Percentiles rank a stretch among this genome's conserved stretches.
These are phyloP conservation scores for Cercospora brassicicola DNA, from an alignment of 2,329 filamentous ascomycete species.

Conservation along the genomic window DNA sequence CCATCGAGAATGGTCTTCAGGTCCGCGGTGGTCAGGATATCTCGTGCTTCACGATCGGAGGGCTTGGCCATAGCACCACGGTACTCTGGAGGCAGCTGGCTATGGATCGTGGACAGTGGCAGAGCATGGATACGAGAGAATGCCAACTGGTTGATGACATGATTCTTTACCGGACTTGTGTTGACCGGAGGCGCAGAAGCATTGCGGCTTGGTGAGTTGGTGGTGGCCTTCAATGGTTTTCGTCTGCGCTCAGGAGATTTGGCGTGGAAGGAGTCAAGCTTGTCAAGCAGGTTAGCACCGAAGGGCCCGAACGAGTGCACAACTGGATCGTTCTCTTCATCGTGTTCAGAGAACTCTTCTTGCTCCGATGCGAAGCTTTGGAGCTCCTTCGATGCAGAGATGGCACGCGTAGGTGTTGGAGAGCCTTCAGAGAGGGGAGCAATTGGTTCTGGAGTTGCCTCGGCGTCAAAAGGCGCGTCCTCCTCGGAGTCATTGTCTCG, in stretches of 20 bases:
- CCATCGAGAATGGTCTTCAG: slow-evolving; percentile 71
- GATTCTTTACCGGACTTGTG: slow-evolving; percentile 65
- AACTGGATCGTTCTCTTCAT: slow-evolving; percentile 93
- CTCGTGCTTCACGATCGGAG: slow-evolving; percentile 32
- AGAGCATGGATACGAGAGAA: slow-evolving; percentile 91
- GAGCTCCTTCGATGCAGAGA: slow-evolving; percentile 18
- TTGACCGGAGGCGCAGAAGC: slow-evolving; percentile 27
- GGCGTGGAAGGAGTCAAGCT: slow-evolving; percentile 75
- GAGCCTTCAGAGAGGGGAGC: slow-evolving; percentile 16
- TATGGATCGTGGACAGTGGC: slow-evolving; percentile 83
- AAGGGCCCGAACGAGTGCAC: slow-evolving; percentile 90
- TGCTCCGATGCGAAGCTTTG: slow-evolving; percentile 32
- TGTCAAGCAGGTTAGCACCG: slow-evolving; percentile 78
- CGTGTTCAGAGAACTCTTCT: slow-evolving; percentile 72
- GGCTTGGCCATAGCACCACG: slow-evolving; percentile 38
- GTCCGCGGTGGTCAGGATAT: slow-evolving; percentile 57
- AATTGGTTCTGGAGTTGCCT: slow-evolving; percentile 28
- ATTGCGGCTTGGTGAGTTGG: slow-evolving; percentile 33
- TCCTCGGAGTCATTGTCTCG: slow-evolving; percentile 67
- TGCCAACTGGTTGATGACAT: slow-evolving; percentile 91
- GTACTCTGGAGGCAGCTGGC: slow-evolving; percentile 71
- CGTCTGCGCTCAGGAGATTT: slow-evolving; percentile 59
- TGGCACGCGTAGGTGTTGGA: slow-evolving; percentile 23
- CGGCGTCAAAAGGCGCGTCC: slow-evolving; percentile 36
- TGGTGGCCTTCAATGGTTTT: slow-evolving; percentile 35